Evolutionary conservation across 768 basidiomycete species (phyloP), one percentile per base, ranked within the genome.

Genomic region (Rhodocollybia butyracea): DNA sequence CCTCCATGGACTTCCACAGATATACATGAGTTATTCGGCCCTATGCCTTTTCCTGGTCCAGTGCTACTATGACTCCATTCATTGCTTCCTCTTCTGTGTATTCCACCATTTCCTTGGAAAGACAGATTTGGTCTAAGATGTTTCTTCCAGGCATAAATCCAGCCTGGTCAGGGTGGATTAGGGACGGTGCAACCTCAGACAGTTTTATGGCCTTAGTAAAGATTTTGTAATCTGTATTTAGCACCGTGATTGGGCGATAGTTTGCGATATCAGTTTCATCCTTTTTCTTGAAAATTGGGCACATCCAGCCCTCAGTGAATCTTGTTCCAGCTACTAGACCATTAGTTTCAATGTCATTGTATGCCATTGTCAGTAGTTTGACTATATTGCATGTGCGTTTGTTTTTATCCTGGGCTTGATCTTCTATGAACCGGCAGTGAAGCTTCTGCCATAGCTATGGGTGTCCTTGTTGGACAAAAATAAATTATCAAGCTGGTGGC

Each of bases 191-290:
- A 2, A 48, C 53, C 1, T 43, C 22, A 0, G 62, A 61, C 0
- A 73, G 43, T 55, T 47, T 59, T 0, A 57, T 57, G 0, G 39
- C 48, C 42, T 65, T 70, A 0, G 67, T 74, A 22, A 71, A 46
- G 0, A 70, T 22, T 40, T 73, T 73, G 17, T 73, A 73, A 55
- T 72, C 66, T 0, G 66, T 58, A 46, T 59, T 59, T 19, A 59
- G 54, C 0, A 67, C 57, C 0, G 60, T 66, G 0, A 67, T 67
- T 0, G 64, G 66, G 0, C 59, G 0, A 46, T 67, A 67, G 27
- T 60, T 65, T 27, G 43, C 59, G 3, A 63, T 62, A 11, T 59
- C 38, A 0, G 39, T 50, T 8, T 22, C 19, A 7, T 61, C 65
- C 34, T 61, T 70, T 22, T 51, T 51, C 22, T 51, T 51, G 32